phyloP scores from a whole-genome alignment of 208 protist species.

The Borovskyia barvae region DNA sequence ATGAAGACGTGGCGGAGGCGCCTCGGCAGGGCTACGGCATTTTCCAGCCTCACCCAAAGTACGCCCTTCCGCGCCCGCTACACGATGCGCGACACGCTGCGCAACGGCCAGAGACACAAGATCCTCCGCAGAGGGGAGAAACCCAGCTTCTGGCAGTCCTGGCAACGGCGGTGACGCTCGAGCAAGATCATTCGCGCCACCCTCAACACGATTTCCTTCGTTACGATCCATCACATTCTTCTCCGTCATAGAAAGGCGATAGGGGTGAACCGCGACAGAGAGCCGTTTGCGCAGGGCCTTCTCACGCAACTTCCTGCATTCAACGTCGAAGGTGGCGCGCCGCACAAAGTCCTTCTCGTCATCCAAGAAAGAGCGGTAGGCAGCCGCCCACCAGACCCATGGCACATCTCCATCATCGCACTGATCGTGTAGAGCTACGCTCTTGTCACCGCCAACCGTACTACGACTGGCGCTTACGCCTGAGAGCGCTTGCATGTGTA shows the following conservation, averaged over 20 bases:
- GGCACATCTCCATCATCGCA: constrained; percentile 22
- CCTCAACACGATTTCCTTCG: too few species aligned
- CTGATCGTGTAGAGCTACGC: neutral
- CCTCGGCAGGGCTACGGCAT: too few species aligned
- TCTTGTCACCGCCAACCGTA: neutral
- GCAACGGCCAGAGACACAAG: neutral
- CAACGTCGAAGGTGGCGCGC: constrained; percentile 73
- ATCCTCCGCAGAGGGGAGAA: neutral
- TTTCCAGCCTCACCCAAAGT: too few species aligned
- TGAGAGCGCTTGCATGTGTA: too few species aligned
- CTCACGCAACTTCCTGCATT: constrained; percentile 53
- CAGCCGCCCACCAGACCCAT: constrained; percentile 75
- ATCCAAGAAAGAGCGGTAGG: constrained; percentile 76
- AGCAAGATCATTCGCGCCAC: too few species aligned
- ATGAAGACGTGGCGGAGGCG: too few species aligned
- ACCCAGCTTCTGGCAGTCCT: too few species aligned
- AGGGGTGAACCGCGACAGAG: too few species aligned
- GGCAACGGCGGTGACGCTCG: too few species aligned
- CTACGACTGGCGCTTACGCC: neutral
- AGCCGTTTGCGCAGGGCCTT: too few species aligned
- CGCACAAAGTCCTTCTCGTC: constrained; percentile 72
- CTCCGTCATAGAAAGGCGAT: too few species aligned
- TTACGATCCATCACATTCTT: too few species aligned
- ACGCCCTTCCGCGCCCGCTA: neutral
- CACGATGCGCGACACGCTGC: neutral